Conservation (phyloP, 192 early-diverging fungal species). For the Coemansia erecta region DNA sequence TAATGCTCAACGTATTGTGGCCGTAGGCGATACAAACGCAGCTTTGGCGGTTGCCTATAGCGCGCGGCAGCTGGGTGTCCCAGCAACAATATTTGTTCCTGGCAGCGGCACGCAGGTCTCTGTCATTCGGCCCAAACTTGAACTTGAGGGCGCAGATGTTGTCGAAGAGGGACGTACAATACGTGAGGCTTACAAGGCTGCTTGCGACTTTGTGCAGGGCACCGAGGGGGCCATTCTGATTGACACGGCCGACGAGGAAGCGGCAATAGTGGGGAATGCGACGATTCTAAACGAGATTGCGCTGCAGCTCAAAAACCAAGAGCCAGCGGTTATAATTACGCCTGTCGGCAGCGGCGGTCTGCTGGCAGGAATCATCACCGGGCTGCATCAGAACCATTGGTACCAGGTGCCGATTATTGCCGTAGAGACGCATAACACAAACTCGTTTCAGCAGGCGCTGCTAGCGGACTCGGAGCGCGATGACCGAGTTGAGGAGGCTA, state of each 20-base stretch:
- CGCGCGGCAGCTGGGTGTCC: slow-evolving; percentile 59
- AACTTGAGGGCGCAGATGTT: slow-evolving; percentile 58
- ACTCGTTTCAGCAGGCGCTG: slow-evolving; percentile 66
- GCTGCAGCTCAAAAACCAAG: slow-evolving; percentile 55
- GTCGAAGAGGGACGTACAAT: slow-evolving; percentile 34
- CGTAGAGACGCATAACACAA: slow-evolving; percentile 71
- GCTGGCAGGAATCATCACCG: slow-evolving; percentile 66
- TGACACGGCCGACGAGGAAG: slow-evolving; percentile 52
- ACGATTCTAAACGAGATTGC: slow-evolving; percentile 65
- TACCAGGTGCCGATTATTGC: slow-evolving; percentile 68
- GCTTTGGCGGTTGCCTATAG: slow-evolving; percentile 67
- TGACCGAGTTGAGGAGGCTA: too few species aligned
- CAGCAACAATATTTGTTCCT: slow-evolving; percentile 61
- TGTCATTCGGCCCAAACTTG: slow-evolving; percentile 56
- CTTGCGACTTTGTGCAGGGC: slow-evolving; percentile 25
- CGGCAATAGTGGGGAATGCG: slow-evolving; percentile 61
- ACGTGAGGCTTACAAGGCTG: slow-evolving; percentile 32
- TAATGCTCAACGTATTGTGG: slow-evolving; percentile 54
- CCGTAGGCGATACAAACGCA: slow-evolving; percentile 64
- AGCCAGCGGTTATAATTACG: slow-evolving; percentile 64
- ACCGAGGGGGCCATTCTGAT: slow-evolving; percentile 43
- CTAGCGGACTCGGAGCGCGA: slow-evolving; percentile 24
- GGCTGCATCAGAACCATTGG: slow-evolving; percentile 61
- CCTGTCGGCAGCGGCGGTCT: slow-evolving; percentile 71
- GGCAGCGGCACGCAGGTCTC: slow-evolving; percentile 34